Evolutionary conservation across 2,329 filamentous ascomycete species (phyloP).

Genomic region (Claviceps africana): DNA sequence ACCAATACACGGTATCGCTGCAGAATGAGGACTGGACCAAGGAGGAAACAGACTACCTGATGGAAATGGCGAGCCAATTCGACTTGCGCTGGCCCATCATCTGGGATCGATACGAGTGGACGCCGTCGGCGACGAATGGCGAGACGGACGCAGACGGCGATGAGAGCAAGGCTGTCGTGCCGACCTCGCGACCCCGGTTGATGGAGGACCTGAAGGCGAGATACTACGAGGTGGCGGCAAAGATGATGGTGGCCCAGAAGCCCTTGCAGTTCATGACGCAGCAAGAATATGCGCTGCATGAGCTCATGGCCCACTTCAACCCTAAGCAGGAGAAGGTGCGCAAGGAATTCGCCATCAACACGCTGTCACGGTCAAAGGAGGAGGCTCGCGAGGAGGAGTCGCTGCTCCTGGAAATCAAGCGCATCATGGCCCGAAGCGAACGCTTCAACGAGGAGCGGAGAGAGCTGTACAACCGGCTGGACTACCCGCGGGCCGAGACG

Average conservation of each 20-base stretch:
- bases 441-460: constrained; percentile 76
- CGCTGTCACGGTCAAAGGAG: constrained; percentile 66
- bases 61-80: constrained; percentile 60
- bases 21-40: constrained; percentile 70
- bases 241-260: constrained; percentile 67
- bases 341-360: constrained; percentile 71
- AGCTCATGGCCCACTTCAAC: constrained; percentile 78
- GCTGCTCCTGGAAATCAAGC: constrained; percentile 76
- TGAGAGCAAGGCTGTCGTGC: constrained; percentile 39
- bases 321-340: constrained; percentile 62
- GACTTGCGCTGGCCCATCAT: constrained; percentile 86
- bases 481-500: constrained; percentile 58
- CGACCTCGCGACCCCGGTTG: constrained; percentile 42
- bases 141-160: constrained; percentile 31
- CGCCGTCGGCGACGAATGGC: constrained; percentile 29
- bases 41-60: constrained; percentile 86
- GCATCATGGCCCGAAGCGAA: constrained; percentile 77
- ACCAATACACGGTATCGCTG: constrained; percentile 68
- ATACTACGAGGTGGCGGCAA: constrained; percentile 77
- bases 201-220: constrained; percentile 86
- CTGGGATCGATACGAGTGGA: constrained; percentile 81
- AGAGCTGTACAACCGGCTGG: constrained; percentile 75
- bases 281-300: constrained; percentile 68
- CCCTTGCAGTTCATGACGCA: constrained; percentile 78
- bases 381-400: constrained; percentile 89